These are phyloP conservation scores for Globisporangium spinosum DNA, from an alignment of 352 stramenopile genomes.

Conservation along the genomic window DNA sequence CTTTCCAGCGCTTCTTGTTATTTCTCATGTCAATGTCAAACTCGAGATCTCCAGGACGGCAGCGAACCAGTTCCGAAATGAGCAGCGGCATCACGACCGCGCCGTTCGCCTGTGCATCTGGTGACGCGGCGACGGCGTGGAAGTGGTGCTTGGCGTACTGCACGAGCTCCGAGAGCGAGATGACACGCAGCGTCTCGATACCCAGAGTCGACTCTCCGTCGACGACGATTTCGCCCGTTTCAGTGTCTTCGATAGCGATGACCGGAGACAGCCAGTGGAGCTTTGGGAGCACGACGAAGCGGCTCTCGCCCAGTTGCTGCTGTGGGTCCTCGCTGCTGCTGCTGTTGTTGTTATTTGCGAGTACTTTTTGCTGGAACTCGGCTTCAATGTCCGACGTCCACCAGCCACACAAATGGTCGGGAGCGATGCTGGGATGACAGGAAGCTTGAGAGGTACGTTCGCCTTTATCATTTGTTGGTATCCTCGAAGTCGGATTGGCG, in stretches of 20 bases:
- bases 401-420: conserved; percentile 56
- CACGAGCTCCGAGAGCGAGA: conserved; percentile 38
- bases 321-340: not conserved
- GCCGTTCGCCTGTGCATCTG: conserved; percentile 23
- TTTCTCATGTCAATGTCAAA: conserved; percentile 6
- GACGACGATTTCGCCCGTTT: conserved; percentile 24
- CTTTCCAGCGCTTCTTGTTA: conserved; percentile 26
- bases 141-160: conserved; percentile 40
- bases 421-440: conserved; percentile 30
- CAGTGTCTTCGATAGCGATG: conserved; percentile 29
- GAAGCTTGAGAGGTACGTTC: not conserved
- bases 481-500: conserved; percentile 23
- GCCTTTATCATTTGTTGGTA: not conserved
- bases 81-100: conserved; percentile 57
- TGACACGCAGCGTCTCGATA: conserved; percentile 26
- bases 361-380: conserved; percentile 37
- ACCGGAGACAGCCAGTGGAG: conserved; percentile 62
- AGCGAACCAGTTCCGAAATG: conserved; percentile 49
- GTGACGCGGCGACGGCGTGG: conserved; percentile 16
- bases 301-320: conserved; percentile 27
- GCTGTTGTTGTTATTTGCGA: conserved; percentile 24
- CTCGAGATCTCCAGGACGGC: conserved; percentile 14
- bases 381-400: conserved; percentile 52
- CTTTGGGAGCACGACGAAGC: conserved; percentile 65
- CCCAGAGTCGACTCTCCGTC: conserved; percentile 31